A percentile compares a stretch with the other conserved stretches of the same genome.
Evolutionary conservation across 306 rosid genomes (phyloP).

Genomic region (Coriaria nepalensis): DNA sequence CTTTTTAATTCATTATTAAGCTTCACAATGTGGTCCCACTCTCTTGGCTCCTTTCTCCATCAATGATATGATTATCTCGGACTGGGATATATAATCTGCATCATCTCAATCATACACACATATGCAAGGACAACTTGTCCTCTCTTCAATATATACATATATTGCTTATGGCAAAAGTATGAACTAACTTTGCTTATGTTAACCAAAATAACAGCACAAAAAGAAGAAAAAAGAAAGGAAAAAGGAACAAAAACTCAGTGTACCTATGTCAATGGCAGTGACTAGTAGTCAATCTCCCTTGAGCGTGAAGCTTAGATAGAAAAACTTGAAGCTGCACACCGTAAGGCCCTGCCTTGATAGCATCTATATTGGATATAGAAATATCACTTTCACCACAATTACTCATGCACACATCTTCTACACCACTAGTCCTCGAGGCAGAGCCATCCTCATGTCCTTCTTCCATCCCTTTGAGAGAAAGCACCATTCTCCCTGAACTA

Average conservation of each 20-base stretch:
- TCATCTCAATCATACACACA: too few relatives aligned
- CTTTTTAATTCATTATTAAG: too few relatives aligned
- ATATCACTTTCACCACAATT: too few relatives aligned
- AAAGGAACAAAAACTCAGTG: background rate
- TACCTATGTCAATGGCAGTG: constrained; percentile 21
- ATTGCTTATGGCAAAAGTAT: too few relatives aligned
- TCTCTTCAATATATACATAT: too few relatives aligned
- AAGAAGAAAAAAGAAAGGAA: background rate
- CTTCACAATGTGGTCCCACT: too few relatives aligned
- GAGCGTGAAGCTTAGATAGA: constrained; percentile 18
- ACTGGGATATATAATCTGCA: too few relatives aligned
- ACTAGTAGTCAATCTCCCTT: constrained; percentile 16
- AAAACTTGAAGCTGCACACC: constrained; percentile 26
- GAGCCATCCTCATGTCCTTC: constrained; percentile 7
- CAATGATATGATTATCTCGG: too few relatives aligned
- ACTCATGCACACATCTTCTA: constrained; percentile 13
- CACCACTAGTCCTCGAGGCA: background rate
- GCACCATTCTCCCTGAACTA: constrained; percentile 58
- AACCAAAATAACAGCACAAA: background rate
- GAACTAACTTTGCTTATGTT: too few relatives aligned
- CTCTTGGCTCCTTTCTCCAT: too few relatives aligned
- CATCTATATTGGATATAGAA: constrained; percentile 21
- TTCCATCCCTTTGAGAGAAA: constrained; percentile 12
- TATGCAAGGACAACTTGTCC: too few relatives aligned
- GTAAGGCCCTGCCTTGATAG: constrained; percentile 29